These are phyloP conservation scores for Pistacia integerrima DNA, from an alignment of 345 rosid genomes.

Conservation along the genomic window DNA sequence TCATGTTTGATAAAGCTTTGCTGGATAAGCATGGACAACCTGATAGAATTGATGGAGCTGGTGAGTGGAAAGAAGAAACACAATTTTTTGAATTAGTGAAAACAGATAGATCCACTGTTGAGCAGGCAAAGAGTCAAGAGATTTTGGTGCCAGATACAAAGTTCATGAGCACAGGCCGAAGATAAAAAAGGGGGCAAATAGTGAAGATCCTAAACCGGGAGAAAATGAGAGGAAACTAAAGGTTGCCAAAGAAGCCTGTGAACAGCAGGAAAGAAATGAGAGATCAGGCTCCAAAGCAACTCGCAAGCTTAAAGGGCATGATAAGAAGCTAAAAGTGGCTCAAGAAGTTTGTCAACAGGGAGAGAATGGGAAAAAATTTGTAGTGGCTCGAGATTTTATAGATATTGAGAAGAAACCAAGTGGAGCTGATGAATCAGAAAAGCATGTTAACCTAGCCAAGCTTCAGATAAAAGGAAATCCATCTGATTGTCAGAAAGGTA, in stretches of 20 bases:
- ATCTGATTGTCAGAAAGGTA: conserved; percentile 31
- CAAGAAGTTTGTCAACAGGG: conserved; percentile 40
- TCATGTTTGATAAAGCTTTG: conserved; percentile 25
- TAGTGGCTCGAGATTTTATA: conserved; percentile 25
- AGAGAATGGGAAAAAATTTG: conserved; percentile 38
- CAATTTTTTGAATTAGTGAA: conserved; percentile 69
- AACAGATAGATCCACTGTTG: conserved; percentile 49
- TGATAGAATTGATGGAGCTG: conserved; percentile 45
- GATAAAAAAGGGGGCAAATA: conserved; percentile 33
- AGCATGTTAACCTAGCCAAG: conserved; percentile 36
- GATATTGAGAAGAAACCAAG: conserved; percentile 42
- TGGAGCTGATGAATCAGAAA: conserved; percentile 35
- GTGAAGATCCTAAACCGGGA: conserved; percentile 39
- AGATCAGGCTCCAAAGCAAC: conserved; percentile 37
- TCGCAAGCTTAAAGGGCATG: conserved; percentile 32
- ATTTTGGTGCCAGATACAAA: conserved; percentile 24
- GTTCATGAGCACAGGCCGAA: conserved; percentile 41
- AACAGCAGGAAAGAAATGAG: conserved; percentile 21
- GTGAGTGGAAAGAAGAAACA: conserved; percentile 77
- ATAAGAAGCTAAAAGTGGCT: conserved; percentile 37
- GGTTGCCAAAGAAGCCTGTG: conserved; percentile 29
- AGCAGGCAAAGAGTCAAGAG: conserved; percentile 40
- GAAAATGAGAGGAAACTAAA: conserved; percentile 32
- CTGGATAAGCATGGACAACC: conserved; percentile 39
- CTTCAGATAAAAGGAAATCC: conserved; percentile 32